Evolutionary conservation across 2,329 filamentous ascomycete species (phyloP), one percentile per base, ranked within the genome.

Genomic region (Bipolaris oryzae): DNA sequence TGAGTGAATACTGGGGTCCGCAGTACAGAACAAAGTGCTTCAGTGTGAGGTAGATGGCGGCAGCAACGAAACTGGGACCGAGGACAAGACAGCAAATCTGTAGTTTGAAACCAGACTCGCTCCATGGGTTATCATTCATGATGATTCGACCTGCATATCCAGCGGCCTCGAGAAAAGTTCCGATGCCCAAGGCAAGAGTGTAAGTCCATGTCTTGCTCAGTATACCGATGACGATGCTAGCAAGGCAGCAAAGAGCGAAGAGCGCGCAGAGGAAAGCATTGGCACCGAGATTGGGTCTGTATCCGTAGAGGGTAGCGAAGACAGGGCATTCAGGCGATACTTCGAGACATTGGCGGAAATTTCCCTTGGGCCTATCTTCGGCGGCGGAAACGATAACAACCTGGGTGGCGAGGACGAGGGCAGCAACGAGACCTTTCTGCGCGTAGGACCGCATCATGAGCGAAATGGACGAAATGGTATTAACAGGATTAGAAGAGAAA

Each of bases 11-110:
- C 37, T 78, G 69, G 0, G 75, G 67, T 1, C 79, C 80, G 35
- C 79, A 77, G 62, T 77, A 76, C 6, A 79, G 58, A 35, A 81
- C 76, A 7, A 81, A 71, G 63, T 80, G 78, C 62, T 81, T 81
- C 25, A 81, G 71, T 0, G 78, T 80, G 18, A 82, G 67, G 41
- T 80, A 82, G 42, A 81, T 79, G 23, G 77, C 77, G 5, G 80
- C 80, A 1, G 80, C 78, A 3, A 80, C 67, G 44, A 82, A 76
- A 0, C 77, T 77, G 0, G 80, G 80, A 0, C 72, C 76, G 5
- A 82, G 65, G 13, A 81, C 73, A 0, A 82, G 69, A 34, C 72
- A 77, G 59, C 78, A 74, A 11, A 81, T 77, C 47, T 80, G 77
- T 5, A 80, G 73, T 50, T 78, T 75, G 58, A 79, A 78, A 4